phyloP scores from a whole-genome alignment of 805 yeast genomes.

The Nadsonia fulvescens region DNA sequence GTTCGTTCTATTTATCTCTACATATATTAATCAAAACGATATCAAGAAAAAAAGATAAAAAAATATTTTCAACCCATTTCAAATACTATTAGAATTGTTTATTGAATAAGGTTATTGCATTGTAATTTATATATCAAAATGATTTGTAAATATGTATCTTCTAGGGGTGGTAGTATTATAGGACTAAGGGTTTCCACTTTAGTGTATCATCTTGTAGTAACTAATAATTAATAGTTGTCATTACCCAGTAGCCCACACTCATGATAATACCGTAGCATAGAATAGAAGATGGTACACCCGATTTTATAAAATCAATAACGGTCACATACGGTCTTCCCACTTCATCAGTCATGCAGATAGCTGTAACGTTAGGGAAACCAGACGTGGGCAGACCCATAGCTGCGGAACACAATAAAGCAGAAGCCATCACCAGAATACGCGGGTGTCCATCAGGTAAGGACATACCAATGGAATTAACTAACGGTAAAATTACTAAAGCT shows the following conservation, averaged over 20 bases:
- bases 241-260: slow-evolving; percentile 60
- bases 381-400: slow-evolving; percentile 98
- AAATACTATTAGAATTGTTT: too few species aligned
- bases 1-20: too few species aligned
- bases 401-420: slow-evolving; percentile 61
- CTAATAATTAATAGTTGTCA: slow-evolving; percentile 39
- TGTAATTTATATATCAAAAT: too few species aligned
- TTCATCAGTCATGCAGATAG: slow-evolving; percentile 85
- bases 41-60: too few species aligned
- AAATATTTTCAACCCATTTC: too few species aligned
- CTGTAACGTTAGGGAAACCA: slow-evolving; percentile 96
- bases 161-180: too few species aligned
- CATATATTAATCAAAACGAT: too few species aligned
- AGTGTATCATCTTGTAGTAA: too few species aligned
- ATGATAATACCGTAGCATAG: slow-evolving; percentile 56
- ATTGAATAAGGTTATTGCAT: too few species aligned
- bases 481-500: slow-evolving; percentile 79
- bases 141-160: too few species aligned
- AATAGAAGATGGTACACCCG: slow-evolving; percentile 81
- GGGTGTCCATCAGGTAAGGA: slow-evolving; percentile 53
- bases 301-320: slow-evolving; percentile 67
- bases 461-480: slow-evolving; percentile 79
- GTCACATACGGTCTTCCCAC: slow-evolving; percentile 80
- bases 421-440: slow-evolving; percentile 48
- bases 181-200: too few species aligned